These are phyloP conservation scores for Davidsoniella virescens DNA, from an alignment of 2,329 filamentous ascomycete species.

Conservation along the genomic window DNA sequence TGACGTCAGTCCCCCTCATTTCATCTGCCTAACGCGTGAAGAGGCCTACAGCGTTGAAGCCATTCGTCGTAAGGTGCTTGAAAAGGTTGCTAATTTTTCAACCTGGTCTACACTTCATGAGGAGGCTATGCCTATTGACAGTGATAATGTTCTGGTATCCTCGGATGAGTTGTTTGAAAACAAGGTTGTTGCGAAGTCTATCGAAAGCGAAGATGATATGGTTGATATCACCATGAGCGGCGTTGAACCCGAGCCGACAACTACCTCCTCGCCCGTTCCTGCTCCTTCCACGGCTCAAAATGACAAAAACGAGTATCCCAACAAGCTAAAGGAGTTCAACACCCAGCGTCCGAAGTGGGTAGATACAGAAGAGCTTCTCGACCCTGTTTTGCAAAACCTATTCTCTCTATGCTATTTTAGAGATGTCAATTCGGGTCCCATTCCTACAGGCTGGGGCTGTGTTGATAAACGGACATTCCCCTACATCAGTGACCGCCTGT, in stretches of 20 bases:
- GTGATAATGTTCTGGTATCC: constrained; percentile 13
- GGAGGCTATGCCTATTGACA: constrained; percentile 21
- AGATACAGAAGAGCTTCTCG: constrained; percentile 39
- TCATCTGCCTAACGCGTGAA: constrained; percentile 58
- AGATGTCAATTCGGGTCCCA: constrained; percentile 25
- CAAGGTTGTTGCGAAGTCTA: constrained; percentile 59
- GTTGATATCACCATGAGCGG: constrained; percentile 72
- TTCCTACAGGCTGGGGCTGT: constrained; percentile 55
- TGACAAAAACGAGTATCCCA: constrained; percentile 12
- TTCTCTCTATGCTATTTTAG: constrained; percentile 61
- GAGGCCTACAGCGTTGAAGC: constrained; percentile 51
- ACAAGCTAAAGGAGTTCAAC: constrained; percentile 31
- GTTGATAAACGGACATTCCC: constrained; percentile 45
- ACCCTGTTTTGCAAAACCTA: constrained; percentile 47
- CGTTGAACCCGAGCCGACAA: constrained; percentile 1
- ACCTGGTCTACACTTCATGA: constrained; percentile 49
- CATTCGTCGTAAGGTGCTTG: constrained; percentile 66
- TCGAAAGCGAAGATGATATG: constrained; percentile 78
- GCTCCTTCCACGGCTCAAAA: background rate
- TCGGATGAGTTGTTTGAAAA: constrained; percentile 36
- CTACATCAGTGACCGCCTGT: constrained; percentile 30
- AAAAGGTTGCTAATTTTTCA: constrained; percentile 60
- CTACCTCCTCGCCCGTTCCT: constrained; percentile 1
- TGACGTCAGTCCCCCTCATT: constrained; percentile 37
- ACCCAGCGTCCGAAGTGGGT: constrained; percentile 35